Conservation (phyloP, 2,329 filamentous ascomycete genomes). For the Aspergillus costaricaensis region DNA sequence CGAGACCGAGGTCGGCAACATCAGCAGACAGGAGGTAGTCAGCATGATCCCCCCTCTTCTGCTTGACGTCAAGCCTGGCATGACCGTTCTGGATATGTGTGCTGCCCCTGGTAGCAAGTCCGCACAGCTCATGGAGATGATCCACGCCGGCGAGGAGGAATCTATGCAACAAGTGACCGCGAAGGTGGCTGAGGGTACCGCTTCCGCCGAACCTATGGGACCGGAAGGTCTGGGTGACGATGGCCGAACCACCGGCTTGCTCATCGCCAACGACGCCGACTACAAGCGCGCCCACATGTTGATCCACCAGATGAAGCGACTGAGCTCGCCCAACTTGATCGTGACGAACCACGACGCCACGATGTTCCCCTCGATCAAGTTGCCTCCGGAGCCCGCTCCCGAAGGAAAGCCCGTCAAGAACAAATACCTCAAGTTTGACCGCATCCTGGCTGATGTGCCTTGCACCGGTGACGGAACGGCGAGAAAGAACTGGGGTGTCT, state of each 20-base stretch:
- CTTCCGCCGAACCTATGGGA: conserved; percentile 48
- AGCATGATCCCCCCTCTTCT: conserved; percentile 98
- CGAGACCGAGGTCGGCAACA: conserved; percentile 95
- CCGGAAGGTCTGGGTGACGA: conserved; percentile 67
- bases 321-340: conserved; percentile 93
- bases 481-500: conserved; percentile 89
- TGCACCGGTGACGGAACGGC: conserved; percentile 94
- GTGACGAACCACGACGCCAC: conserved; percentile 98
- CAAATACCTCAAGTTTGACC: conserved; percentile 91
- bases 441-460: conserved; percentile 93
- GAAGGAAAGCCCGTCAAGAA: conserved; percentile 57
- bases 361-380: conserved; percentile 86
- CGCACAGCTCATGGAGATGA: conserved; percentile 89
- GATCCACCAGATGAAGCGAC: conserved; percentile 94
- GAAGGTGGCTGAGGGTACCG: conserved; percentile 63
- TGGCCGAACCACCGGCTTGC: conserved; percentile 83
- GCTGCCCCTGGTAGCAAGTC: conserved; percentile 97
- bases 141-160: conserved; percentile 89
- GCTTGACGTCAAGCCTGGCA: conserved; percentile 86
- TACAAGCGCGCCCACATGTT: conserved; percentile 97
- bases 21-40: conserved; percentile 94
- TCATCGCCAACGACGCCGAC: conserved; percentile 95
- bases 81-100: conserved; percentile 93
- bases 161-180: conserved; percentile 72
- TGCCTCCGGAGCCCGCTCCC: conserved; percentile 61